phyloP scores from a whole-genome alignment of 345 rosid genomes.

The Corchorus olitorius region DNA sequence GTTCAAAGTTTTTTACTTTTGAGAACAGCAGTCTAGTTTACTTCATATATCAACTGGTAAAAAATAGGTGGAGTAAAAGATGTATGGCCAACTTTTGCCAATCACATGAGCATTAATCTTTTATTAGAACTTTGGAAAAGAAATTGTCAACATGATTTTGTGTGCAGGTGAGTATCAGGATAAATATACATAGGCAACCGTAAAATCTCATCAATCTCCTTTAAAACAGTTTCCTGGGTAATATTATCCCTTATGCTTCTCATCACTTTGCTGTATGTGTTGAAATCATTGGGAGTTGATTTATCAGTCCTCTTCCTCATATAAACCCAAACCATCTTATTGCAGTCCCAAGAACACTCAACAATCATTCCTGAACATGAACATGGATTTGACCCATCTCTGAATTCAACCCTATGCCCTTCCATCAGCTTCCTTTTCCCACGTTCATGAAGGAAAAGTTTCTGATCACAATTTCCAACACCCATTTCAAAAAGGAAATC shows the following conservation, averaged over 20 bases:
- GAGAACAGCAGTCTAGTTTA: too few species aligned
- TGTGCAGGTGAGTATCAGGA: not conserved
- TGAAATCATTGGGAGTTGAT: conserved; percentile 79
- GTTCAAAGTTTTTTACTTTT: too few species aligned
- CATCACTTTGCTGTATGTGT: conserved; percentile 42
- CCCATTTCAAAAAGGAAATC: conserved; percentile 86
- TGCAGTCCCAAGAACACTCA: conserved; percentile 78
- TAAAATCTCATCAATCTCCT: conserved; percentile 28
- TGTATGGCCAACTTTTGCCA: not conserved
- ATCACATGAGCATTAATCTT: not conserved
- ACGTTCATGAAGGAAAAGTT: conserved; percentile 63
- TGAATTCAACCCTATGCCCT: conserved; percentile 62
- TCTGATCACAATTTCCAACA: conserved; percentile 31
- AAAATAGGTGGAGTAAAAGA: too few species aligned
- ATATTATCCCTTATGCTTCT: conserved; percentile 34
- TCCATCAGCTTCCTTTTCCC: conserved; percentile 86
- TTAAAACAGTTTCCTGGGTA: conserved; percentile 24
- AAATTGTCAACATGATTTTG: not conserved
- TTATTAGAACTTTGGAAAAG: not conserved
- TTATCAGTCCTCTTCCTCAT: conserved; percentile 85
- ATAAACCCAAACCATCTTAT: conserved; percentile 61
- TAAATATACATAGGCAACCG: conserved; percentile 28
- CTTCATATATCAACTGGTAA: too few species aligned
- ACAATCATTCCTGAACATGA: conserved; percentile 77
- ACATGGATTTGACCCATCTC: conserved; percentile 70